Base-by-base conservation (phyloP, 139 green algal species). In the Pedinophyceae sp. region DNA sequence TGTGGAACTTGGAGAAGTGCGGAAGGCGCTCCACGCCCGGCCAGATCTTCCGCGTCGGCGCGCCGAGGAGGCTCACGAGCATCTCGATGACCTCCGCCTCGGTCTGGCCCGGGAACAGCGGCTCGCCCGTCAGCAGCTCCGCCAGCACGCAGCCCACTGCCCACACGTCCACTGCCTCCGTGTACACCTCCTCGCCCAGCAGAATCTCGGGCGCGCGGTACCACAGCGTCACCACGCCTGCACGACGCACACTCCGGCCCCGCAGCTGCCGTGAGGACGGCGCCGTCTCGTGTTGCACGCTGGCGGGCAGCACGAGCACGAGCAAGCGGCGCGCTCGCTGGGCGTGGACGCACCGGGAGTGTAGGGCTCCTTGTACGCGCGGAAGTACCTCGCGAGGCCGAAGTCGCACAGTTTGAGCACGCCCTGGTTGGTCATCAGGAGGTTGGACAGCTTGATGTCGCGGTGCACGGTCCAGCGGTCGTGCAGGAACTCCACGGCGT, bases 381-480 rank as follows among this genome's bases (percentile, higher is more conserved):
- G 53, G 50, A 76, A 73, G 40, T 62, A 83, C 53, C 80, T 67
- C 2, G 80, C 78, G 2, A 89, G 65, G 0, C 77, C 79, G 52
- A 86, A 84, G 68, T 89, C 79, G 54, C 78, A 85, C 23, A 88
- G 54, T 64, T 86, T 84, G 49, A 88, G 66, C 23, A 65, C 28
- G 26, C 80, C 76, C 1, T 59, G 41, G n/a, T 60, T 60, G 24
- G 48, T 70, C 29, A 68, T 52, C 24, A 86, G 66, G 57, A 86
- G 64, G 59, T 89, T 89, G 60, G 68, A 78, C n/a, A 85, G 65
- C 73, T 83, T 80, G 15, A 85, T 48, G 66, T 87, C 80, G 3
- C 78, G 54, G 64, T 86, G 79, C 46, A 87, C 64, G 13, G 85
- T 58, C 76, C 78, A 86, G 27, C 49, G 55, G 49, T 68, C 60